A percentile compares a stretch with the other conserved stretches of the same genome.
phyloP scores from a whole-genome alignment of 202 grass and related monocot species.

The Schoenoplectus triqueter region DNA sequence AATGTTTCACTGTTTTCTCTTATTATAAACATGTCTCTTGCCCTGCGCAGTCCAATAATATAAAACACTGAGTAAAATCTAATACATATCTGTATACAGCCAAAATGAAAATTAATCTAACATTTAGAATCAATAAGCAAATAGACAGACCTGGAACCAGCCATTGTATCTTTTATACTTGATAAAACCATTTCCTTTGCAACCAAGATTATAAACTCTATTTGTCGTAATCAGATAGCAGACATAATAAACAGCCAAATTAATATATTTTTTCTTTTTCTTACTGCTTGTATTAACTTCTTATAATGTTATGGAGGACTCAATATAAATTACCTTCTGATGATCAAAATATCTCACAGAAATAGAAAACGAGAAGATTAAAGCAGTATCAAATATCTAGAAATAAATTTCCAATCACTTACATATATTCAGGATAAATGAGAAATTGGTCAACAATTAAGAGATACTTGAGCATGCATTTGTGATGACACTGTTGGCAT shows the following conservation, averaged over 20 bases:
- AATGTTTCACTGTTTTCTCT: too few species aligned
- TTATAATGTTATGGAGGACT: background rate
- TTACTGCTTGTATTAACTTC: background rate
- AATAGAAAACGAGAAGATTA: background rate
- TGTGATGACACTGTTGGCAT: conserved; percentile 43
- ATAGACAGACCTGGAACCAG: background rate
- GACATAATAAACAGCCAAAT: background rate
- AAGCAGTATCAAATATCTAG: background rate
- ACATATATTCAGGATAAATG: background rate
- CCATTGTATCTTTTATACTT: background rate
- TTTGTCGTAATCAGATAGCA: background rate
- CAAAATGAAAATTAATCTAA: conserved; percentile 8
- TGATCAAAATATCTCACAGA: background rate
- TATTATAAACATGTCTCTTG: background rate
- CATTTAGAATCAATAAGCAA: background rate
- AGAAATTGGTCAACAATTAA: conserved; percentile 40
- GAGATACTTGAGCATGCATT: conserved; percentile 42
- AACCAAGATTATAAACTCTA: background rate
- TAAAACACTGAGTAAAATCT: too few species aligned
- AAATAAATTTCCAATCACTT: conserved; percentile 3
- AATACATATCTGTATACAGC: background rate
- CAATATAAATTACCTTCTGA: background rate
- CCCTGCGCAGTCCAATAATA: too few species aligned
- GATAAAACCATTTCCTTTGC: background rate
- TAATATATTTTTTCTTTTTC: background rate